Evolutionary conservation across 2,329 filamentous ascomycete genomes (phyloP), one percentile per base, ranked within the genome.

Genomic region (Oidium heveae): DNA sequence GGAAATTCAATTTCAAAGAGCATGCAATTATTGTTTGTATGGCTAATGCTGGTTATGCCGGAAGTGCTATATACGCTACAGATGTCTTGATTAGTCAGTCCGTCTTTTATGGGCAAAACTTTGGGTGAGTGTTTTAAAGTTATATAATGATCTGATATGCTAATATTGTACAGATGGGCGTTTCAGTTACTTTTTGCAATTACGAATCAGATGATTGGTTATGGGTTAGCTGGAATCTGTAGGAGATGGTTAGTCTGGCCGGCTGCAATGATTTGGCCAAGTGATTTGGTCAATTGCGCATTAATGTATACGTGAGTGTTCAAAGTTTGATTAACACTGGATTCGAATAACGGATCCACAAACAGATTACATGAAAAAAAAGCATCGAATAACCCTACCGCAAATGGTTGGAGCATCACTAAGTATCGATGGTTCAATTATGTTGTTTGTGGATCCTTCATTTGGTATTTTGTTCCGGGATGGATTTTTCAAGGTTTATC

Each of bases 1-100:
- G 78, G 0, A 77, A 78, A 0, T 84, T 83, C 66, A 83, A 81
- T 61, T 71, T 80, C 63, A 84, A 84, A 64, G 80, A 84, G 62
- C 80, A 83, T 63, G 67, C 76, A 49, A 73, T 83, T 56, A 80
- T 83, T 55, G 75, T 79, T 16, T 74, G 81, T 58, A 82, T 82
- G 60, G 60, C 60, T 9, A 61, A 73, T 71, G 71, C 58, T 24
- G 34, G 37, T 13, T 56, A 43, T 43, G 57, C 51, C 20, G 53
- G 54, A 15, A 33, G 43, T 24, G 44, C 44, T 5, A 36, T 28
- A 15, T 55, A 55, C 37, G 33, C 33, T 37, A 55, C 53, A 39
- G 53, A 55, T 39, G 34, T 50, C 13, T 32, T 55, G 7, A n/a
- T 50, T 24, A 24, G 33, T 7, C 53, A 55, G 20, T 24, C 16